phyloP scores from a whole-genome alignment of 257 asterid species.

The Mentha longifolia region DNA sequence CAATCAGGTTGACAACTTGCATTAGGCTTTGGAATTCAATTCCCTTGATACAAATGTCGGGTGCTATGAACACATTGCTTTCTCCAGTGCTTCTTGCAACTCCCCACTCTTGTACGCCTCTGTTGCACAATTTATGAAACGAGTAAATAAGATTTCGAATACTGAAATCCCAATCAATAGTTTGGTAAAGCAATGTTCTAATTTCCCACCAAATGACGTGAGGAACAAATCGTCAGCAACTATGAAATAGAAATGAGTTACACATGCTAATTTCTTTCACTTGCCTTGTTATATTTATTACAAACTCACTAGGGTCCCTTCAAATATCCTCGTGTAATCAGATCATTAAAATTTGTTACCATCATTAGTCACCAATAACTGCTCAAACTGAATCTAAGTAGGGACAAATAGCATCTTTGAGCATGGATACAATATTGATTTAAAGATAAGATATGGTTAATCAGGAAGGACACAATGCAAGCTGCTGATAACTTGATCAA shows the following conservation, averaged over 20 bases:
- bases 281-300: not conserved
- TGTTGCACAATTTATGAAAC: slow-evolving; percentile 41
- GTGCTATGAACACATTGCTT: slow-evolving; percentile 58
- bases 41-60: not conserved
- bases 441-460: not conserved
- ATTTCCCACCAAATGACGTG: slow-evolving; percentile 15
- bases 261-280: not conserved
- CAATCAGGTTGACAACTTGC: not conserved
- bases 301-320: not conserved
- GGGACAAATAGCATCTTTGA: not conserved
- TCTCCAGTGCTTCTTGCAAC: slow-evolving; percentile 70
- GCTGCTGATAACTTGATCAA: not conserved
- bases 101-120: slow-evolving; percentile 81
- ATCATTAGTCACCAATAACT: not conserved
- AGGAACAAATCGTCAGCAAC: not conserved
- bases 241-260: not conserved
- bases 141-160: slow-evolving; percentile 24
- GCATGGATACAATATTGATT: not conserved
- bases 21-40: not conserved
- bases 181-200: not conserved
- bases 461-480: not conserved
- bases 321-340: slow-evolving; percentile 1
- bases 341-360: slow-evolving; percentile 1
- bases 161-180: not conserved
- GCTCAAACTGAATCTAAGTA: slow-evolving; percentile 18